These are phyloP conservation scores for Aspergillus phoenicis DNA, from an alignment of 2,329 filamentous ascomycete genomes.

Conservation along the genomic window DNA sequence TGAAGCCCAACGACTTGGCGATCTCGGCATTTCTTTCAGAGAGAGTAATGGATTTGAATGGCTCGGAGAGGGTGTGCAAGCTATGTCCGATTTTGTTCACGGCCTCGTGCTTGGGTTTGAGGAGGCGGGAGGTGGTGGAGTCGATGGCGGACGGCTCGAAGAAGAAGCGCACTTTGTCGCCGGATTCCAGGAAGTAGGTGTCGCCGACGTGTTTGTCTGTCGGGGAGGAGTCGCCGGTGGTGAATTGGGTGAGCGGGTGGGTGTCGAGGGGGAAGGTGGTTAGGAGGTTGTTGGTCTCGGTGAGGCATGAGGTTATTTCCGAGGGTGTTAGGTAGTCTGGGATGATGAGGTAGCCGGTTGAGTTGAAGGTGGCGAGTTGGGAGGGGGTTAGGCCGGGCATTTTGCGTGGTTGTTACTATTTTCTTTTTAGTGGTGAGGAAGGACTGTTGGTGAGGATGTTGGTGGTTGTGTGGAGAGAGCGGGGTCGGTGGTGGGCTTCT, in stretches of 20 bases:
- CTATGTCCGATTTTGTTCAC: slow-evolving; percentile 89
- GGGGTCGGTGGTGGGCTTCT: too few relatives aligned
- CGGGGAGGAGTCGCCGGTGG: slow-evolving; percentile 69
- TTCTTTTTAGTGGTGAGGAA: too few relatives aligned
- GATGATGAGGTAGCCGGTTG: slow-evolving; percentile 88
- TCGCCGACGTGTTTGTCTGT: slow-evolving; percentile 77
- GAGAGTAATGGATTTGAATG: slow-evolving; percentile 61
- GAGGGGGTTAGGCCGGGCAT: slow-evolving; percentile 60
- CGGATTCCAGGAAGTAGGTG: slow-evolving; percentile 86
- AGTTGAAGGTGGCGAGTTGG: slow-evolving; percentile 72
- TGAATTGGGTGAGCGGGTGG: slow-evolving; percentile 93
- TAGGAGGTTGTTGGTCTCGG: slow-evolving; percentile 75
- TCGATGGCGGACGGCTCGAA: slow-evolving; percentile 90
- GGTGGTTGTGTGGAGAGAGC: background rate
- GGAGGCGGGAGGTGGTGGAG: slow-evolving; percentile 48
- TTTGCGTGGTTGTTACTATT: background rate
- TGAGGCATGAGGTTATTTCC: slow-evolving; percentile 69
- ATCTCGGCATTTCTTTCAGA: slow-evolving; percentile 60
- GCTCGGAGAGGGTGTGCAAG: slow-evolving; percentile 68
- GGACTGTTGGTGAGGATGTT: background rate
- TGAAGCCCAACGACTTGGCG: slow-evolving; percentile 71
- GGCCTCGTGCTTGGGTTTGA: slow-evolving; percentile 77
- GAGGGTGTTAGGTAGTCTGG: slow-evolving; percentile 70
- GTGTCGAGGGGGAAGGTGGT: slow-evolving; percentile 73
- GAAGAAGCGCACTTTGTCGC: slow-evolving; percentile 94